Base-by-base conservation (phyloP, 441 rosid genomes). In the Gossypium davidsonii region DNA sequence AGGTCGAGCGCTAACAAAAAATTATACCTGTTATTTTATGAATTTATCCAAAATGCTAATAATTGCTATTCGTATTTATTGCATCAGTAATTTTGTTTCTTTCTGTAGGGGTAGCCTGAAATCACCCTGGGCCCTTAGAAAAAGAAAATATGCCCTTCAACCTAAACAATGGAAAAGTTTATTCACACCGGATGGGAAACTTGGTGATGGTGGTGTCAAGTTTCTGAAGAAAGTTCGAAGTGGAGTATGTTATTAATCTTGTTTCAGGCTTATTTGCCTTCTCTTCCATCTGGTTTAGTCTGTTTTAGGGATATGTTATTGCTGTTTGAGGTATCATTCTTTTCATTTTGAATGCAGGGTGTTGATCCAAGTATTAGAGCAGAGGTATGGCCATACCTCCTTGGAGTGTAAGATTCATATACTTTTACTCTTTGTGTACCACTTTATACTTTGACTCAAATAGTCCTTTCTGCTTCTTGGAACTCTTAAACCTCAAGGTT, bases 341-440 rank as follows among this genome's bases (percentile, higher is more conserved):
- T 65, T 51, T 11, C 52, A 10, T 75, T 39, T 71, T 44, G 49
- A 34, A 67, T 88, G 78, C 81, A 93, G 97, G 98, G 98, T 73
- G 83, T 91, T 78, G 87, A 91, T 83, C 93, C 94, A 71, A 89
- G 90, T 82, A 88, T 94, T 60, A 90, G 98, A 80, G 86, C 88
- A 62, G 90, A 91, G 81, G 97, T 94, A 73, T 93, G 97, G 98
- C 98, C 97, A 17, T 93, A 89, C 79, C 94, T 93, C 74, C 98
- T 93, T 61, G 97, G 95, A 80, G 84, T 93, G 98, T 93, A 89
- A 89, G 95, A 55, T 23, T 9, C 21, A 0, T 39, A 21, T 56
- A 6, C 34, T 49, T 14, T 20, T 69, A 17, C 60, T n/a, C 26
- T 28, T 42, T 39, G 31, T 39, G 3, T 52, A 17, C 60, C 17